Evolutionary conservation across 208 protist genomes (phyloP), one percentile per base, ranked within the genome.

Genomic region (Naegleria lovaniensis): DNA sequence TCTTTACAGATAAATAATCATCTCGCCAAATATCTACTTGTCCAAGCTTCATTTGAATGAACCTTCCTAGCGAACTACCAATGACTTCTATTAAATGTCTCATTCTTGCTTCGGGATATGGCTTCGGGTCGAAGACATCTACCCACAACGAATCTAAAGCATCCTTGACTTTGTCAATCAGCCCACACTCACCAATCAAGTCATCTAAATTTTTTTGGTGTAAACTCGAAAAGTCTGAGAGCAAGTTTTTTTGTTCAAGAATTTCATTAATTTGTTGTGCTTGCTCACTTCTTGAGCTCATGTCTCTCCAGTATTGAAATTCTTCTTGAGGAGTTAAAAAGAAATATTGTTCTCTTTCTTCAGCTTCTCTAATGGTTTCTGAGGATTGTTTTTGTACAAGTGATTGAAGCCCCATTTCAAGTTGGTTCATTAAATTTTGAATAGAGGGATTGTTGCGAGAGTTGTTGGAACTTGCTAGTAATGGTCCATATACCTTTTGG

Each of bases 271-370:
- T 85, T 43, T 85, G 39, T 40, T 39, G 40, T 5, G 83, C 83
- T n/a, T 85, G 40, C 16, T 85, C 85, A 38, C 19, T 88, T 58
- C n/a, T 58, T 48, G 22, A 29, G 36, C 43, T 88, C 15, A 29
- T 39, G 7, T 88, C 41, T 2, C 25, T 38, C 85, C 85, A 88
- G 25, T 88, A 88, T 38, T 58, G 16, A 58, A 88, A 88, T 88
- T 88, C 85, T 19, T 88, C 85, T 88, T 88, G 85, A 39, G 85
- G 85, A 19, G 85, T 88, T 33, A 88, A n/a, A 58, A 88, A 88
- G 41, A 58, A 88, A 51, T 40, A 88, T 19, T 88, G 41, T 38
- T 88, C 85, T 36, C 25, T 1, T 6, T 79, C 67, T 79, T 79
- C 67, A 0, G 67, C 13, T 36, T 79, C 67, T 79, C n/a, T 79